Conservation (phyloP, 176 grass and related monocot species). For the Cymbopogon citratus region DNA sequence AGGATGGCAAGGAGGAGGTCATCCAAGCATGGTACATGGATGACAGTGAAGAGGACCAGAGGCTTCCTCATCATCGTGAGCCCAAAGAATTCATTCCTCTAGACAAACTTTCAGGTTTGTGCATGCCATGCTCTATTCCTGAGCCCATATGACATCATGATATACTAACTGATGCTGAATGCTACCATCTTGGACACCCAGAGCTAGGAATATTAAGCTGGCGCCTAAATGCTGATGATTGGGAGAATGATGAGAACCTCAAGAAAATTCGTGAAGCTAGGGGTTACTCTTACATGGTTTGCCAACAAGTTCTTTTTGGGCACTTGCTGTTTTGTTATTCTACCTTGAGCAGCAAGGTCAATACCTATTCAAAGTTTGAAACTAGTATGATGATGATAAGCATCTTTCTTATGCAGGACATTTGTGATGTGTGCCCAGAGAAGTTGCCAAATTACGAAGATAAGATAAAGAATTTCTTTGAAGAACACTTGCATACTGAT, state of each 20-base stretch:
- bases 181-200: neutral
- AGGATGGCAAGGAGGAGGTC: conserved; percentile 93
- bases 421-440: conserved; percentile 76
- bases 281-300: conserved; percentile 82
- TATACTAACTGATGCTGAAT: conserved; percentile 9
- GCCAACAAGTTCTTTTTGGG: neutral
- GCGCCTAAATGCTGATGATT: conserved; percentile 63
- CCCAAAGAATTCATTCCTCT: conserved; percentile 83
- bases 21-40: conserved; percentile 95
- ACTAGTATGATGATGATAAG: neutral
- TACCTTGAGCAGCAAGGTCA: neutral
- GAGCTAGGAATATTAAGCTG: conserved; percentile 87
- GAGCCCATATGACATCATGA: neutral
- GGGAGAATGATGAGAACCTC: conserved; percentile 81
- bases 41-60: conserved; percentile 73
- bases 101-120: conserved; percentile 61
- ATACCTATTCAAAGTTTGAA: neutral
- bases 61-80: conserved; percentile 76
- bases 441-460: conserved; percentile 83
- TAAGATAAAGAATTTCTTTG: conserved; percentile 84
- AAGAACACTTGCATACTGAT: conserved; percentile 90
- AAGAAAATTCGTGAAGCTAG: conserved; percentile 96
- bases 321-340: neutral
- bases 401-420: conserved; percentile 60
- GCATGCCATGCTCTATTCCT: neutral